A percentile compares a stretch with the other conserved stretches of the same genome.
phyloP scores from a whole-genome alignment of 2,329 filamentous ascomycete species.

The Talaromyces funiculosus region DNA sequence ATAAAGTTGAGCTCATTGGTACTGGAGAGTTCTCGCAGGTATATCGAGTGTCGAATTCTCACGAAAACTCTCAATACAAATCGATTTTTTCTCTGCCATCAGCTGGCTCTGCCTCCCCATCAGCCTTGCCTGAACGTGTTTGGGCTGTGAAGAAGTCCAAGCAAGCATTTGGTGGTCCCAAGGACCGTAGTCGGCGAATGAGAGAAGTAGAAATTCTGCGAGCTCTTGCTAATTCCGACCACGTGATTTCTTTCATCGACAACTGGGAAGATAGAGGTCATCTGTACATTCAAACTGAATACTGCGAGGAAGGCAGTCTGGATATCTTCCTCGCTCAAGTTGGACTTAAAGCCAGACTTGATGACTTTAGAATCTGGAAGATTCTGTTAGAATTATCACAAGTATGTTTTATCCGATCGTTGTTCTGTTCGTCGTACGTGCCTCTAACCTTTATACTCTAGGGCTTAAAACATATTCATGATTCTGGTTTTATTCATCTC shows the following conservation, averaged over 20 bases:
- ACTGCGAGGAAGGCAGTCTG: constrained; percentile 87
- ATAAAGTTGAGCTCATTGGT: constrained; percentile 72
- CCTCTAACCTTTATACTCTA: constrained; percentile 32
- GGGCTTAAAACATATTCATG: constrained; percentile 87
- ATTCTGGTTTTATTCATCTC: constrained; percentile 71
- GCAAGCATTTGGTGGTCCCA: constrained; percentile 68
- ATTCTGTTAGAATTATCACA: constrained; percentile 79
- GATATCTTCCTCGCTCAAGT: constrained; percentile 78
- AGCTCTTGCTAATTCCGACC: constrained; percentile 71
- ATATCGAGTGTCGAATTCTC: constrained; percentile 62
- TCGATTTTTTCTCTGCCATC: constrained; percentile 44
- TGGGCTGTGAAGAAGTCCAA: constrained; percentile 94
- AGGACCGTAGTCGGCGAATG: constrained; percentile 76
- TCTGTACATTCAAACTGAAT: constrained; percentile 96
- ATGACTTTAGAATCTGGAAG: constrained; percentile 99
- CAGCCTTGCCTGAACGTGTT: constrained; percentile 54
- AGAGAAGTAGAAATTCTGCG: constrained; percentile 77
- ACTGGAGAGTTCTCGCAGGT: constrained; percentile 92
- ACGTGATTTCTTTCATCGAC: constrained; percentile 77
- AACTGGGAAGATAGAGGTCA: constrained; percentile 82
- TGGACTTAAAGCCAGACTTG: constrained; percentile 76
- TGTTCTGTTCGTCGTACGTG: background rate
- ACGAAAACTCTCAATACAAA: constrained; percentile 32
- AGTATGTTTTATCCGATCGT: constrained; percentile 50
- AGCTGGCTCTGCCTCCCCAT: constrained; percentile 48